These are phyloP conservation scores for Mortierella sp. DNA, from an alignment of 371 early-diverging fungal species.

Conservation along the genomic window DNA sequence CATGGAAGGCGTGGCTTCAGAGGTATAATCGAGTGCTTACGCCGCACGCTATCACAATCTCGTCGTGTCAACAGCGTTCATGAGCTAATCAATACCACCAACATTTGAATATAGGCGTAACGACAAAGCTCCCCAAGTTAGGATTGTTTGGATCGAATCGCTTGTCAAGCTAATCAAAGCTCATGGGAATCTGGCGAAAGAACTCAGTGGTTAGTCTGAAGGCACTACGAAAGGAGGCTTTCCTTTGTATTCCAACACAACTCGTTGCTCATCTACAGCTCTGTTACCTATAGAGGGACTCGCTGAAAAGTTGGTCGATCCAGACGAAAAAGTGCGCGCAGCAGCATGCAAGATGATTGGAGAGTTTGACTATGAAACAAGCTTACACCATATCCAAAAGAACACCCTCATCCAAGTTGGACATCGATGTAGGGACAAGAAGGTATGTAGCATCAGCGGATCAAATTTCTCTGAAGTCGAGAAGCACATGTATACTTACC, in stretches of 20 bases:
- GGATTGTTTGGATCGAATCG: slow-evolving; percentile 82
- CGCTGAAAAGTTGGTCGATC: slow-evolving; percentile 83
- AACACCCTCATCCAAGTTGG: slow-evolving; percentile 72
- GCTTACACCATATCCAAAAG: slow-evolving; percentile 65
- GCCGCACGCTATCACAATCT: background rate
- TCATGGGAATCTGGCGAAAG: slow-evolving; percentile 74
- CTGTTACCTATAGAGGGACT: slow-evolving; percentile 60
- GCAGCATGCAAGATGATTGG: slow-evolving; percentile 77
- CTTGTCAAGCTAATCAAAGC: slow-evolving; percentile 69
- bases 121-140: slow-evolving; percentile 76
- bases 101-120: slow-evolving; percentile 63
- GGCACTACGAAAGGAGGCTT: background rate
- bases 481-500: background rate
- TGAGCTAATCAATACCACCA: background rate
- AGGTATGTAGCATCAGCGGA: slow-evolving; percentile 56
- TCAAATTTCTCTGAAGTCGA: background rate
- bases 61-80: too few relatives aligned
- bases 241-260: background rate
- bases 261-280: background rate
- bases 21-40: slow-evolving; percentile 59
- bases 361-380: slow-evolving; percentile 65
- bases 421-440: slow-evolving; percentile 89
- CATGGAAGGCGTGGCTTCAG: slow-evolving; percentile 90
- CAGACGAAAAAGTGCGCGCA: slow-evolving; percentile 93
- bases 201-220: slow-evolving; percentile 71